Evolutionary conservation across 768 basidiomycete genomes (phyloP), one percentile per base, ranked within the genome.

Genomic region (Pleurotus pulmonarius): DNA sequence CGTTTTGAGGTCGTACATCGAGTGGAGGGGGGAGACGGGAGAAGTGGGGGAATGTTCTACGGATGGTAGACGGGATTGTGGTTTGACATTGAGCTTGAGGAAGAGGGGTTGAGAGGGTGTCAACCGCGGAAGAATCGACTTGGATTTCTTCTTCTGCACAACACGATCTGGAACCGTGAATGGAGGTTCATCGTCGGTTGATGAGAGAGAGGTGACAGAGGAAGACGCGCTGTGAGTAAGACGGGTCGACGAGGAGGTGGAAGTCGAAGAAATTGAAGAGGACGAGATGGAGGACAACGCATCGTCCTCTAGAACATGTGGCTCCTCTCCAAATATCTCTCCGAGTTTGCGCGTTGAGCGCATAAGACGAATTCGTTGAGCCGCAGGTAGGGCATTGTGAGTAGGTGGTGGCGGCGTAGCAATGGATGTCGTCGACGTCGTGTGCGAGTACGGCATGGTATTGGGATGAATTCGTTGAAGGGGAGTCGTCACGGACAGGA

Each of bases 271-370:
- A 7, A 53, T 53, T 0, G 51, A 53, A 11, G 51, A 53, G 5
- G 34, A 57, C 38, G 41, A 59, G 48, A 34, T 60, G 60, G 61
- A 53, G 4, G 46, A 39, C 25, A 58, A 20, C 3, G 59, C 44
- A 18, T 62, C 59, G 39, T 59, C 56, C 24, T 75, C 73, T 29
- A 77, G 46, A 56, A 76, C 61, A 29, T 68, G 63, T 0, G 76
- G 76, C 0, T 73, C 73, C 5, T 72, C 65, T 1, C 86, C 85
- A 3, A 86, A 69, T 3, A 87, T 64, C 13, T 78, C 75, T 9
- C 75, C 75, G 24, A 87, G 75, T 65, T 86, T 87, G 59, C 77
- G 75, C 9, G 82, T 79, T 0, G 83, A 80, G 44, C 80, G 80
- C 41, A 85, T 69, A n/a, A 86, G 77, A 41, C 79, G 80, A 3